A percentile compares a stretch with the other conserved stretches of the same genome.
These are phyloP conservation scores for Cercospora sp. DNA, from an alignment of 2,329 filamentous ascomycete species.

Conservation along the genomic window DNA sequence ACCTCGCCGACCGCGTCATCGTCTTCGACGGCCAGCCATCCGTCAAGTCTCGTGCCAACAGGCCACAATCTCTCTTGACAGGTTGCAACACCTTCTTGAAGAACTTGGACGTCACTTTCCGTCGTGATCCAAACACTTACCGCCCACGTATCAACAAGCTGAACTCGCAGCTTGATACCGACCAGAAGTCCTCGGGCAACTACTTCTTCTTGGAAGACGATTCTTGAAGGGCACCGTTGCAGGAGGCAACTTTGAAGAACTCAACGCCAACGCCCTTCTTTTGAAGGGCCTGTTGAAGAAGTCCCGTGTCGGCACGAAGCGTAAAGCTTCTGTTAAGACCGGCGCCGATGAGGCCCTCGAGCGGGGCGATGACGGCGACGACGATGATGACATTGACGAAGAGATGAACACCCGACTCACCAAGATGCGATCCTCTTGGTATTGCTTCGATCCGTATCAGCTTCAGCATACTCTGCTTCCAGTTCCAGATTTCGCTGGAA, in stretches of 20 bases:
- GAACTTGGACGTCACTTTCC: constrained; percentile 97
- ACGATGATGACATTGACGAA: constrained; percentile 52
- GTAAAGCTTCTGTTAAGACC: constrained; percentile 35
- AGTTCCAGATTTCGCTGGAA: background rate
- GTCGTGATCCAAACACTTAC: constrained; percentile 93
- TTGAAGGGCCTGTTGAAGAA: constrained; percentile 16
- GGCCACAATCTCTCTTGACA: constrained; percentile 86
- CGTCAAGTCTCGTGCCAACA: constrained; percentile 81
- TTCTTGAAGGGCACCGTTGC: constrained; percentile 57
- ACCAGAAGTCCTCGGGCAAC: constrained; percentile 92
- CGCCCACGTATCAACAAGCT: constrained; percentile 98
- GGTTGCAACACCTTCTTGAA: constrained; percentile 97
- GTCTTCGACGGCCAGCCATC: constrained; percentile 96
- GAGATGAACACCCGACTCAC: constrained; percentile 23
- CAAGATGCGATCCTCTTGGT: background rate
- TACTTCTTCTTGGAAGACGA: constrained; percentile 98
- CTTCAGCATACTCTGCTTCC: background rate
- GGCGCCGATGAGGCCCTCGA: constrained; percentile 57
- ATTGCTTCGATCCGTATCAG: background rate
- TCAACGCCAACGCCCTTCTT: constrained; percentile 13
- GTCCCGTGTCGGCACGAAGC: constrained; percentile 32
- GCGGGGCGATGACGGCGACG: constrained; percentile 63
- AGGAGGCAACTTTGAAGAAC: constrained; percentile 7
- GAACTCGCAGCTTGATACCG: constrained; percentile 93
- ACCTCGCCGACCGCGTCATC: constrained; percentile 89